phyloP scores from a whole-genome alignment of 176 grass and related monocot species.

The Eleusine indica region DNA sequence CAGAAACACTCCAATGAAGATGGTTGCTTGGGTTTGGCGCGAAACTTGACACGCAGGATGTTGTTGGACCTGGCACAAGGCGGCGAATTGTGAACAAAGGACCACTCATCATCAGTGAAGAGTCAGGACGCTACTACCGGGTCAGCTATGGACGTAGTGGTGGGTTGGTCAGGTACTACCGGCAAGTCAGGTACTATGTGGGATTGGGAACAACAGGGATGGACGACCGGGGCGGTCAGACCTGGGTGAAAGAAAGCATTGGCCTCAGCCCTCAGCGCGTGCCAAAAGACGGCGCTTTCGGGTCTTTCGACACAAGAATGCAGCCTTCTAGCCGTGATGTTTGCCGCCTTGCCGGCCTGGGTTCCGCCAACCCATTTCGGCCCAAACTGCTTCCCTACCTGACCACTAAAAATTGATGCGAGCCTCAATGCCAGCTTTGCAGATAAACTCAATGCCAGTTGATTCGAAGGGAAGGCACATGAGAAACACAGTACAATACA shows the following conservation, averaged over 20 bases:
- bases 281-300: conserved; percentile 20
- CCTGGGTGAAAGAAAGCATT: not conserved
- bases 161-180: not conserved
- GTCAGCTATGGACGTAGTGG: conserved; percentile 22
- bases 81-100: not conserved
- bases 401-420: not conserved
- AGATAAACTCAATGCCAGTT: not conserved
- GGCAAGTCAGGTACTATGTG: not conserved
- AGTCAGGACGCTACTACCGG: not conserved
- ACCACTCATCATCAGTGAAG: not conserved
- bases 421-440: not conserved
- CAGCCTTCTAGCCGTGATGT: not conserved
- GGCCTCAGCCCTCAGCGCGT: not conserved
- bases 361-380: too few species aligned
- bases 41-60: not conserved
- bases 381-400: too few species aligned
- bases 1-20: too few species aligned
- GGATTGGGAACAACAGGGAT: not conserved
- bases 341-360: not conserved
- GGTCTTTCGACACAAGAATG: conserved; percentile 23
- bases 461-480: too few species aligned
- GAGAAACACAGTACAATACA: not conserved
- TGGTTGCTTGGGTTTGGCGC: not conserved
- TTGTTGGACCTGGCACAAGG: not conserved
- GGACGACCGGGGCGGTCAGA: not conserved